Base-by-base conservation (phyloP, 2,329 filamentous ascomycete genomes). In the Rugonectria rugulosa region DNA sequence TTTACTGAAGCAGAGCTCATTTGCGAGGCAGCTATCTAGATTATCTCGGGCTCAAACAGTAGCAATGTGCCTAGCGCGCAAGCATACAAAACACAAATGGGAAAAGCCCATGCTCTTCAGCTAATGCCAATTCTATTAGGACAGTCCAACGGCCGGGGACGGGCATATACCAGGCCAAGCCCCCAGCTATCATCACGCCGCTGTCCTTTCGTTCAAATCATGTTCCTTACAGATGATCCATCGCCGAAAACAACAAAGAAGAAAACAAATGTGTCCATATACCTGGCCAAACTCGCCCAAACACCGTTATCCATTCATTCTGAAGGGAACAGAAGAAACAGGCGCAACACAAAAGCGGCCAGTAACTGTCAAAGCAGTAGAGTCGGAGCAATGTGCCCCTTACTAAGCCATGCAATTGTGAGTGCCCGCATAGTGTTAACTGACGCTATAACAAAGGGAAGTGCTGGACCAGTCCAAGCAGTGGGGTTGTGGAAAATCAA, bases 41-140 rank as follows among this genome's bases (percentile, higher is more conserved):
- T 14, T 32, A 48, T 50, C 53, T 45, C 52, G 19, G 45, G 34
- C 53, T 34, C 19, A 23, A 40, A 51, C 47, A 47, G 54, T 36
- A 54, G n/a, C n/a, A 62, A 37, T 43, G 64, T 67, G 64, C 45
- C 60, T 60, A 64, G 64, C 64, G 63, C 60, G 63, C 44, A 55
- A 40, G 27, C 36, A 29, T 27, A 17, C 38, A 38, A 53, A 54
- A 11, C 40, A 36, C 44, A 27, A 36, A 34, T 29, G 32, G 40
- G 27, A 49, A 47, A 44, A 15, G 38, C 43, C 24, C 42, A 50
- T 20, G 56, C 53, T 37, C 45, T 46, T 53, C 46, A 43, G 46
- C 60, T 43, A 37, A 26, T 36, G 37, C 46, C 52, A 58, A 55
- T 53, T 48, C 53, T 53, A 48, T 38, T 54, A 37, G 45, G 36